phyloP scores from a whole-genome alignment of 2,329 filamentous ascomycete genomes.

The Botrytis hyacinthi region DNA sequence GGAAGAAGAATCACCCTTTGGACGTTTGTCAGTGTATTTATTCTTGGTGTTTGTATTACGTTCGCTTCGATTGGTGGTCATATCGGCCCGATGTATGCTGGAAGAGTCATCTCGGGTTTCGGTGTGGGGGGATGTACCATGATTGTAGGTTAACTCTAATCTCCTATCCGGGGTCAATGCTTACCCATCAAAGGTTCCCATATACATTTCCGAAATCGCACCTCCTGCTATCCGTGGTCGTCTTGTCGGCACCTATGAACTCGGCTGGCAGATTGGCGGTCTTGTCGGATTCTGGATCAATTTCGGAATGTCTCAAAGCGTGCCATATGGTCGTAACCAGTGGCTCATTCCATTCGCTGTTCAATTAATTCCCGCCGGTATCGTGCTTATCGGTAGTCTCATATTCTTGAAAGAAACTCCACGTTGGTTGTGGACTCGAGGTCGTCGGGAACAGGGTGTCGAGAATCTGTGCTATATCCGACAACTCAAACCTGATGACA shows the following conservation, averaged over 20 bases:
- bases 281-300: conserved; percentile 65
- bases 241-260: conserved; percentile 34
- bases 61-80: conserved; percentile 45
- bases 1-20: conserved; percentile 48
- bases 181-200: conserved; percentile 52
- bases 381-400: conserved; percentile 41
- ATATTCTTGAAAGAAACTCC: conserved; percentile 69
- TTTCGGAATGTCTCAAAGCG: conserved; percentile 23
- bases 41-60: conserved; percentile 70
- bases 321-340: conserved; percentile 21
- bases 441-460: conserved; percentile 54
- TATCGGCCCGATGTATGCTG: conserved; percentile 12
- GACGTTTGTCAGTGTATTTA: conserved; percentile 61
- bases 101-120: conserved; percentile 12
- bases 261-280: conserved; percentile 61
- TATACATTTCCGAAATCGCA: conserved; percentile 34
- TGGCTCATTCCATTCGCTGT: conserved; percentile 41
- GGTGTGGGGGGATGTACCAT: conserved; percentile 13
- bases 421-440: conserved; percentile 40
- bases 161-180: conserved; percentile 58
- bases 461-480: conserved; percentile 63
- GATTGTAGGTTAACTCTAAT: conserved; percentile 59
- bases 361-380: conserved; percentile 38
- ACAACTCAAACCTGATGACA: conserved; percentile 53
- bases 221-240: conserved; percentile 31